phyloP scores from a whole-genome alignment of 768 basidiomycete species.

The Fomitopsis serialis region DNA sequence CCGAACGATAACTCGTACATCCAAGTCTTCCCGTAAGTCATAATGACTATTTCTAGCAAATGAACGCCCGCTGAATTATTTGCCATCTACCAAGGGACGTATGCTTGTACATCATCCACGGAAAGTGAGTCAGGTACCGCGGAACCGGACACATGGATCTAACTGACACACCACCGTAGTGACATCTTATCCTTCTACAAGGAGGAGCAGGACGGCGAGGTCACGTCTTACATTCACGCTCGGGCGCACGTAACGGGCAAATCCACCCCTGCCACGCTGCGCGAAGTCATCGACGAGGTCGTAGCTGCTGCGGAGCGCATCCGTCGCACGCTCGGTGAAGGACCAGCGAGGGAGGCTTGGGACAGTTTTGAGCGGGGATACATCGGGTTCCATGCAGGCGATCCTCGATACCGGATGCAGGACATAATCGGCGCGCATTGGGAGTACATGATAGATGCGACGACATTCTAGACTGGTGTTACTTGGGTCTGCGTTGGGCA shows the following conservation, averaged over 20 bases:
- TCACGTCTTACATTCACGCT: conserved; percentile 9
- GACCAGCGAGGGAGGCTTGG: background rate
- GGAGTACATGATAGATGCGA: no score
- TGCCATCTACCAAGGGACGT: background rate
- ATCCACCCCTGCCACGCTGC: background rate
- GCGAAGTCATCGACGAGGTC: conserved; percentile 9
- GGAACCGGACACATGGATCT: background rate
- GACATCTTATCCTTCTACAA: conserved; percentile 16
- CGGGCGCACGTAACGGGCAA: conserved; percentile 6
- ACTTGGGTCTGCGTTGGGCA: no score
- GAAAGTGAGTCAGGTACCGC: background rate
- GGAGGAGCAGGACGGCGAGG: conserved; percentile 10
- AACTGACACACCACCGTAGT: background rate
- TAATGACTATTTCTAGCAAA: background rate
- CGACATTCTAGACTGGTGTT: background rate
- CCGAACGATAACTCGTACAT: conserved; percentile 24
- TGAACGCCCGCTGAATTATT: background rate
- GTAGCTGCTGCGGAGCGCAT: background rate
- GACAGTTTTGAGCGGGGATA: background rate
- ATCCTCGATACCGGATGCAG: conserved; percentile 1
- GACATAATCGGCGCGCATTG: background rate
- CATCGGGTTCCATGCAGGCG: background rate
- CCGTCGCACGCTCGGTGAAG: background rate
- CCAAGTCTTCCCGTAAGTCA: conserved; percentile 31
- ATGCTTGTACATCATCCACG: background rate